Percentiles rank a stretch among this genome's conserved stretches.
These are phyloP conservation scores for Trametes cingulata DNA, from an alignment of 768 basidiomycete species.

Conservation along the genomic window DNA sequence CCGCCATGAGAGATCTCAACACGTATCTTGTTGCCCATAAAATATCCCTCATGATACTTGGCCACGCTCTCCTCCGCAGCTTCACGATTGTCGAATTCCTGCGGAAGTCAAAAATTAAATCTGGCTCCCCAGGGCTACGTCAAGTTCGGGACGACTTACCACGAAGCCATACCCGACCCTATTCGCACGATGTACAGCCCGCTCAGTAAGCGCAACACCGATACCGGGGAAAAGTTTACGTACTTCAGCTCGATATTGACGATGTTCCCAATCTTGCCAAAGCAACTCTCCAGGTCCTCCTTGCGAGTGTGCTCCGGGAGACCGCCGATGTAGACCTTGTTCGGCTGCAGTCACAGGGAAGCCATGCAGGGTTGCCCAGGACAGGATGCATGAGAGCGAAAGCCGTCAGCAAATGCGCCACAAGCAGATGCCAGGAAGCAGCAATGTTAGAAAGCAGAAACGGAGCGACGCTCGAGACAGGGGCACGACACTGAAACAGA, in stretches of 20 bases:
- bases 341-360: slow-evolving; percentile 68
- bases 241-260: slow-evolving; percentile 82
- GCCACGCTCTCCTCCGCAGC: slow-evolving; percentile 86
- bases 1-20: slow-evolving; percentile 87
- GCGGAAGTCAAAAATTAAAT: slow-evolving; percentile 7
- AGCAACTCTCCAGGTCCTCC: slow-evolving; percentile 84
- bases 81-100: slow-evolving; percentile 84
- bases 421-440: slow-evolving; percentile 17
- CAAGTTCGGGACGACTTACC: slow-evolving; percentile 48
- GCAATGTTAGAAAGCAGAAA: slow-evolving; percentile 9
- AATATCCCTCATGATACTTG: slow-evolving; percentile 86
- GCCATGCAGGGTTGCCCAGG: slow-evolving; percentile 52
- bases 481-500: background rate
- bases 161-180: slow-evolving; percentile 91
- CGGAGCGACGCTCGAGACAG: slow-evolving; percentile 1
- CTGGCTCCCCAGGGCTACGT: background rate
- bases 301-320: slow-evolving; percentile 84
- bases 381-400: slow-evolving; percentile 18
- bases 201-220: slow-evolving; percentile 15
- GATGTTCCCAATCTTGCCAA: slow-evolving; percentile 81
- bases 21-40: slow-evolving; percentile 91
- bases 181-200: slow-evolving; percentile 22
- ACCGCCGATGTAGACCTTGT: slow-evolving; percentile 91
- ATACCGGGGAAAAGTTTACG: slow-evolving; percentile 32
- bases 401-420: slow-evolving; percentile 20